phyloP scores from a whole-genome alignment of 2,329 filamentous ascomycete genomes.

The Penicillium capsulatum region DNA sequence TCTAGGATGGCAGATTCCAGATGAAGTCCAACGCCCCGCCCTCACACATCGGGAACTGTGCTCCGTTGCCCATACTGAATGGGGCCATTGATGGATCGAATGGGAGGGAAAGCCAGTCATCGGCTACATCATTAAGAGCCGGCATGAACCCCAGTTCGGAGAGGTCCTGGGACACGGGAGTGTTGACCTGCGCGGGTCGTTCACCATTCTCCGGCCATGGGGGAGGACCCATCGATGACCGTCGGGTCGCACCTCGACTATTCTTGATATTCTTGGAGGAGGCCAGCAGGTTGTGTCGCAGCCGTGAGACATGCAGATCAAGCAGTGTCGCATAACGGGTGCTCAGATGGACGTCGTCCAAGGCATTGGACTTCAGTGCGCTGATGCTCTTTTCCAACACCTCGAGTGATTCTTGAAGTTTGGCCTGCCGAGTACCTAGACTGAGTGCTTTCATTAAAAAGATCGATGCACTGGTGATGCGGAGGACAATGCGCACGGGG shows the following conservation, averaged over 20 bases:
- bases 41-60: constrained; percentile 40
- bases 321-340: constrained; percentile 50
- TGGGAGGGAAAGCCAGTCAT: constrained; percentile 43
- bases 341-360: constrained; percentile 52
- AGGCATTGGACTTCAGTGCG: constrained; percentile 46
- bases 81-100: constrained; percentile 45
- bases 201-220: constrained; percentile 24
- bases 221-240: constrained; percentile 30
- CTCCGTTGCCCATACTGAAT: constrained; percentile 37
- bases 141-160: constrained; percentile 29
- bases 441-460: constrained; percentile 52
- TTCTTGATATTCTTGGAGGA: constrained; percentile 30
- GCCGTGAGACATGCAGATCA: constrained; percentile 44
- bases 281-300: constrained; percentile 38
- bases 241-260: constrained; percentile 23
- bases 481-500: constrained; percentile 52
- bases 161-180: constrained; percentile 23
- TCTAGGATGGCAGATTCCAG: constrained; percentile 42
- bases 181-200: constrained; percentile 17
- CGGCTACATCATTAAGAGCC: constrained; percentile 30
- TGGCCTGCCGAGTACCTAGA: constrained; percentile 48
- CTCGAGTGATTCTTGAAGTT: constrained; percentile 47
- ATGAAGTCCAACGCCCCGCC: constrained; percentile 42
- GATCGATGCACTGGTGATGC: constrained; percentile 53
- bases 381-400: constrained; percentile 48